These are phyloP conservation scores for Acidomyces sp. DNA, from an alignment of 495 filamentous ascomycete species.

Conservation along the genomic window DNA sequence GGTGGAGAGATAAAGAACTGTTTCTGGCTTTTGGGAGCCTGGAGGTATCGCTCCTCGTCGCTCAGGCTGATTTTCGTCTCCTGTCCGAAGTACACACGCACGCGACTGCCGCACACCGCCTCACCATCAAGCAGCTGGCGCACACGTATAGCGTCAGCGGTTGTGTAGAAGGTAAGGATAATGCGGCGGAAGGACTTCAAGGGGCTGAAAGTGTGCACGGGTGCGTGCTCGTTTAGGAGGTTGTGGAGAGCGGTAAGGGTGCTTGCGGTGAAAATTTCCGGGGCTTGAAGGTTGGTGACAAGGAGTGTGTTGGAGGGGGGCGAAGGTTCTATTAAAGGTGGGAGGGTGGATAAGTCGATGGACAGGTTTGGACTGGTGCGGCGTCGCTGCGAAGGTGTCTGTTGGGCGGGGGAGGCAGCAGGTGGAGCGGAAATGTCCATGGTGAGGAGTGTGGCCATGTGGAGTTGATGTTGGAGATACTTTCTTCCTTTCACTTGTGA, in stretches of 20 bases:
- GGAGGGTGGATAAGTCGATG: conserved; percentile 70
- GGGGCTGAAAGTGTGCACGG: conserved; percentile 78
- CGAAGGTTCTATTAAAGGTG: conserved; percentile 63
- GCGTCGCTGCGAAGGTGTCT: not conserved
- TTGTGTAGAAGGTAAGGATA: conserved; percentile 69
- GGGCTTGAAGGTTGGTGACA: conserved; percentile 65
- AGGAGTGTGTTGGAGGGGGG: conserved; percentile 87
- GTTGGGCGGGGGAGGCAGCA: conserved; percentile 1
- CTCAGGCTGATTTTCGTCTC: conserved; percentile 49
- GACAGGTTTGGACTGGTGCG: conserved; percentile 44
- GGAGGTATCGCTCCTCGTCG: conserved; percentile 54
- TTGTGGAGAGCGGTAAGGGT: conserved; percentile 65
- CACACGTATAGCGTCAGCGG: conserved; percentile 57
- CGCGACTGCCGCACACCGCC: conserved; percentile 51
- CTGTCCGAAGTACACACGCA: conserved; percentile 82
- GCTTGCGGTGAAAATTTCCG: conserved; percentile 61
- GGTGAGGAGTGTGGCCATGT: too few species aligned
- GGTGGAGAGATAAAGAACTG: conserved; percentile 96
- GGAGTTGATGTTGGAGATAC: too few species aligned
- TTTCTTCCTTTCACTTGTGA: too few species aligned
- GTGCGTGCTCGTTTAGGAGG: conserved; percentile 52
- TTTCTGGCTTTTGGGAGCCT: conserved; percentile 73
- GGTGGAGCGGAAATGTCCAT: conserved; percentile 16
- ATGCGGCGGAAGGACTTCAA: conserved; percentile 88
- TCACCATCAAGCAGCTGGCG: conserved; percentile 60